These are phyloP conservation scores for Marsdenia floribunda DNA, from an alignment of 257 asterid genomes.

Conservation along the genomic window DNA sequence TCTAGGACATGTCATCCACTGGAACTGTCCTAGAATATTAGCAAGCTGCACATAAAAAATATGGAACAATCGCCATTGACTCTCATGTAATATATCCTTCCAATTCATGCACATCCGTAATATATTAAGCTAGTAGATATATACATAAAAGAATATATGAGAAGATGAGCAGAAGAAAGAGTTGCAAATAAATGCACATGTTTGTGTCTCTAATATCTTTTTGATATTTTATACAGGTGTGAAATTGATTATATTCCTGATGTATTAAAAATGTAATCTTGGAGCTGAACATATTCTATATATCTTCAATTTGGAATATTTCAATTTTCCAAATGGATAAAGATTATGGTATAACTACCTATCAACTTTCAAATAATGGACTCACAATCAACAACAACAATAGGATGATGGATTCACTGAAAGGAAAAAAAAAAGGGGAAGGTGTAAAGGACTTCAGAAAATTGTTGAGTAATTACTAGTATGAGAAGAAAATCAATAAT, in stretches of 20 bases:
- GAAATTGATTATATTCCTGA: not conserved
- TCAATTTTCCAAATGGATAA: not conserved
- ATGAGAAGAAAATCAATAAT: not conserved
- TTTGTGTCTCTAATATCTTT: not conserved
- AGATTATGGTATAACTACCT: not conserved
- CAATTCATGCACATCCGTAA: not conserved
- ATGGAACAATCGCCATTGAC: not conserved
- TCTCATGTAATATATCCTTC: not conserved
- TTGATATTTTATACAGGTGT: not conserved
- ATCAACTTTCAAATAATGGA: not conserved
- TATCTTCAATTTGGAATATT: not conserved
- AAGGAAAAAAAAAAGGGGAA: too few relatives aligned
- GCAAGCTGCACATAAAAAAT: slow-evolving; percentile 40
- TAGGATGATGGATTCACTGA: not conserved
- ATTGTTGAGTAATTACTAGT: not conserved
- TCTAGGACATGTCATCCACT: slow-evolving; percentile 70
- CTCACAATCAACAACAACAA: not conserved
- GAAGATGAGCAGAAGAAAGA: not conserved
- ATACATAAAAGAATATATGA: not conserved
- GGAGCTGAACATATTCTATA: not conserved
- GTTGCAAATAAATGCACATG: not conserved
- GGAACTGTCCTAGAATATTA: slow-evolving; percentile 41
- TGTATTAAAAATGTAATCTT: not conserved
- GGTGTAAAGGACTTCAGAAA: too few relatives aligned
- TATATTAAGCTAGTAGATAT: not conserved